A percentile compares a stretch with the other conserved stretches of the same genome.
Conservation (phyloP, 495 filamentous ascomycete species). For the Parachaetomium inaequale region DNA sequence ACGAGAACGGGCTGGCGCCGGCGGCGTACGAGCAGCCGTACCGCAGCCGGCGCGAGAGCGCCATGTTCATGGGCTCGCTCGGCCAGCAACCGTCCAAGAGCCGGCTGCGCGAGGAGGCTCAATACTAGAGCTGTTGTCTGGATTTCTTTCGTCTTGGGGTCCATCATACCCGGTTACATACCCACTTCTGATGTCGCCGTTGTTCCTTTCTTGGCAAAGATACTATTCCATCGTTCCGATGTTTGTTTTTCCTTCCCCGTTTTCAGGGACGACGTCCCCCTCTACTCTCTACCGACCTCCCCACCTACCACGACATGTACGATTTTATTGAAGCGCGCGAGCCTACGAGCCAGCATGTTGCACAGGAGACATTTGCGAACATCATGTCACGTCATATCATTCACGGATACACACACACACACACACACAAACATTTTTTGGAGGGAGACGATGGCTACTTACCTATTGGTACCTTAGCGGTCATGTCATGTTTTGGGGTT, state of each 20-base stretch:
- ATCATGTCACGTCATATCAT: constrained; percentile 1
- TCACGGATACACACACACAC: constrained; percentile 1
- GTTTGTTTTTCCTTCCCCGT: background rate
- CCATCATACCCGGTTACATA: constrained; percentile 1
- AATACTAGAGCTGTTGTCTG: constrained; percentile 21
- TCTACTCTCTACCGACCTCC: background rate
- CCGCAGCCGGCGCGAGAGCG: constrained; percentile 43
- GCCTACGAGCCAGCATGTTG: background rate
- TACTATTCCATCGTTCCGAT: background rate
- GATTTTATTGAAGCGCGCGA: constrained; percentile 1
- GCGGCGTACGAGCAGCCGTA: constrained; percentile 43
- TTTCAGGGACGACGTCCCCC: background rate
- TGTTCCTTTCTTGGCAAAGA: constrained; percentile 15
- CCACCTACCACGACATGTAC: background rate
- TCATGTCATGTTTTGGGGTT: background rate
- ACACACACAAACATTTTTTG: too few species aligned
- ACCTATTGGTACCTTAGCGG: background rate
- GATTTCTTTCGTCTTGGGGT: constrained; percentile 11
- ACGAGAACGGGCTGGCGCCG: constrained; percentile 38
- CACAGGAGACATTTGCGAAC: background rate
- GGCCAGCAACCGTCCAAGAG: constrained; percentile 46
- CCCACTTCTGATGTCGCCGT: background rate
- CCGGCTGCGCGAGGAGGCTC: constrained; percentile 44
- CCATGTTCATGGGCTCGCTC: constrained; percentile 47
- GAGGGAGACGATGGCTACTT: background rate